phyloP scores from a whole-genome alignment of 441 rosid species.

The Jatropha multifida region DNA sequence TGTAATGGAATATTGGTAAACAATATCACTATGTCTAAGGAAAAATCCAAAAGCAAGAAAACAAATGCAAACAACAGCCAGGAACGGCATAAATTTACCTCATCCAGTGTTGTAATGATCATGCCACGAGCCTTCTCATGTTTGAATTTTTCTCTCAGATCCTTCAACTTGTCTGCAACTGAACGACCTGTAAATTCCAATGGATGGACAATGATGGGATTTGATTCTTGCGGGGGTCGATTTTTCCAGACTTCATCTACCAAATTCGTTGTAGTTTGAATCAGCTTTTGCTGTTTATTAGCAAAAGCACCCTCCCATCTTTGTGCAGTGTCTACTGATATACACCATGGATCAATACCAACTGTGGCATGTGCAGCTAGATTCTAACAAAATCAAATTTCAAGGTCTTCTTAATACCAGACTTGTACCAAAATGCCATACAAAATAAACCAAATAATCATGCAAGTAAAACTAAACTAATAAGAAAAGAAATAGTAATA shows the following conservation, averaged over 20 bases:
- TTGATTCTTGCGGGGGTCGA: constrained; percentile 62
- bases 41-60: not conserved
- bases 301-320: constrained; percentile 71
- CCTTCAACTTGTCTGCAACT: constrained; percentile 60
- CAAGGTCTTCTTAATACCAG: constrained; percentile 16
- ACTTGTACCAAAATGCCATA: not conserved
- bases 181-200: constrained; percentile 74
- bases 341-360: constrained; percentile 89
- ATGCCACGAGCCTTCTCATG: constrained; percentile 59
- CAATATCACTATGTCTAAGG: not conserved
- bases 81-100: constrained; percentile 43
- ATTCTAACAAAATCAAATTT: constrained; percentile 50
- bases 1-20: constrained; percentile 6
- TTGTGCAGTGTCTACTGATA: constrained; percentile 75
- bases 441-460: not conserved
- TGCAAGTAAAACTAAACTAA: not conserved
- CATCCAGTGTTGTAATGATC: constrained; percentile 81
- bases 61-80: constrained; percentile 9
- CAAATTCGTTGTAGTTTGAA: constrained; percentile 71
- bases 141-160: constrained; percentile 62
- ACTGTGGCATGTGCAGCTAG: constrained; percentile 62
- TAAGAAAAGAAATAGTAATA: not conserved
- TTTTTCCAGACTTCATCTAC: constrained; percentile 85
- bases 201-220: constrained; percentile 66
- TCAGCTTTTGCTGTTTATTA: constrained; percentile 67